Evolutionary conservation across 2,329 filamentous ascomycete species (phyloP), one percentile per base, ranked within the genome.

Genomic region (Waltergamsia citrina): DNA sequence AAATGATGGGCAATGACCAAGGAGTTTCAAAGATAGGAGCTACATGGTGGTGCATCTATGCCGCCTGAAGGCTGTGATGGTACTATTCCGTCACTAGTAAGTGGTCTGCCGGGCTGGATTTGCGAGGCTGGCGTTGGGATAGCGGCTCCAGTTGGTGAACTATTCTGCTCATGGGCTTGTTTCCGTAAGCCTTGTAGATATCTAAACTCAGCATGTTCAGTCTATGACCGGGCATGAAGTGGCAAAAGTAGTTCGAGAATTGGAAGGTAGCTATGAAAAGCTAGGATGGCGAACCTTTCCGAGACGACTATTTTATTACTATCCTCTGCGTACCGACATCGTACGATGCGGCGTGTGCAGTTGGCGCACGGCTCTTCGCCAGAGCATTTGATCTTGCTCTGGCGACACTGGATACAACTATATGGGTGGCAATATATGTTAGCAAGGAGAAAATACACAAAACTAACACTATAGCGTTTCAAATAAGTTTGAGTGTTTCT

Each of bases 351-450:
- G 6, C 53, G 45, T 23, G 46, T 45, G 27, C 53, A 56, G 7
- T 54, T 56, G 18, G 42, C 38, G 24, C 53, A 56, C 5, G 53
- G 53, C 7, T 54, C 44, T 5, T 46, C 38, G n/a, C 53, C 53
- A 3, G 52, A 54, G 16, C 53, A 56, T 41, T 56, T 56, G 20
- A 56, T 53, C 39, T 56, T 56, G 37, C 52, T 53, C 20, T 54
- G 49, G 6, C 53, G 50, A 32, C 53, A 56, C 3, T 47, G 37
- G 32, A 49, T 36, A 27, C 53, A 56, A 6, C 53, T 56, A 30
- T 27, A 17, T n/a, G 17, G 23, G 15, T 32, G 8, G 14, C 23
- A 31, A 16, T 15, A 7, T 23, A n/a, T n/a, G n/a, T n/a, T n/a
- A n/a, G n/a, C n/a, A n/a, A n/a, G n/a, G n/a, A n/a, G n/a, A n/a